Conservation (phyloP, 805 yeast species). For the Suhomyces canberraensis region DNA sequence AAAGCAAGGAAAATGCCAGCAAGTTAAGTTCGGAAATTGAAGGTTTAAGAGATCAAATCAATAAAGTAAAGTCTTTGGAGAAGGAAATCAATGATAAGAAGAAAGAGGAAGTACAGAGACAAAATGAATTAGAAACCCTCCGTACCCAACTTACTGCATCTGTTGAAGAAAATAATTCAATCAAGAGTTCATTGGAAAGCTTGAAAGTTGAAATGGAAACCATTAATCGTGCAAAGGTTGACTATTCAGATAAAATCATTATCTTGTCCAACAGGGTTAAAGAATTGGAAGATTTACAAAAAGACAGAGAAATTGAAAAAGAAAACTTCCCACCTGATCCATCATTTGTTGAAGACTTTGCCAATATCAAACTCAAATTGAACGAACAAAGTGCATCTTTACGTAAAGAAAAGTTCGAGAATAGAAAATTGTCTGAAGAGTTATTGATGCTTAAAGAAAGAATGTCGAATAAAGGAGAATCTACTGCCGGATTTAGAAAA, state of each 20-base stretch:
- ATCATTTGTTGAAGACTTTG: constrained; percentile 41
- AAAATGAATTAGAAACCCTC: constrained; percentile 12
- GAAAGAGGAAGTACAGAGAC: constrained; percentile 2
- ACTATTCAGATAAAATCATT: constrained; percentile 26
- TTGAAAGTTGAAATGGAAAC: constrained; percentile 23
- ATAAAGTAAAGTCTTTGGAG: constrained; percentile 6
- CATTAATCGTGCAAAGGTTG: constrained; percentile 19
- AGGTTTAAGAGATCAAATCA: constrained; percentile 8
- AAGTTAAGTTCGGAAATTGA: constrained; percentile 13
- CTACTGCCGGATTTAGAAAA: constrained; percentile 23
- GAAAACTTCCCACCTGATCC: constrained; percentile 39
- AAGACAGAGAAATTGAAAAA: constrained; percentile 25
- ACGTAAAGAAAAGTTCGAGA: constrained; percentile 45
- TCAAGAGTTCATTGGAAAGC: constrained; percentile 10
- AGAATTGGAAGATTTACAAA: constrained; percentile 14
- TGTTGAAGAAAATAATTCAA: constrained; percentile 6
- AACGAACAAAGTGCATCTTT: constrained; percentile 50
- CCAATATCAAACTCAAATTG: constrained; percentile 47
- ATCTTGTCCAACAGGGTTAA: constrained; percentile 21
- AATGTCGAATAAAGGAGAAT: constrained; percentile 56
- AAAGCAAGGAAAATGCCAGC: constrained; percentile 7
- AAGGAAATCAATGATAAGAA: constrained; percentile 7
- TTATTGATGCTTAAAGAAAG: constrained; percentile 58
- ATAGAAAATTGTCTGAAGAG: constrained; percentile 51
- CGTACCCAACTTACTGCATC: constrained; percentile 6